Base-by-base conservation (phyloP, 495 filamentous ascomycete species). In the Articulospora tetracladia region DNA sequence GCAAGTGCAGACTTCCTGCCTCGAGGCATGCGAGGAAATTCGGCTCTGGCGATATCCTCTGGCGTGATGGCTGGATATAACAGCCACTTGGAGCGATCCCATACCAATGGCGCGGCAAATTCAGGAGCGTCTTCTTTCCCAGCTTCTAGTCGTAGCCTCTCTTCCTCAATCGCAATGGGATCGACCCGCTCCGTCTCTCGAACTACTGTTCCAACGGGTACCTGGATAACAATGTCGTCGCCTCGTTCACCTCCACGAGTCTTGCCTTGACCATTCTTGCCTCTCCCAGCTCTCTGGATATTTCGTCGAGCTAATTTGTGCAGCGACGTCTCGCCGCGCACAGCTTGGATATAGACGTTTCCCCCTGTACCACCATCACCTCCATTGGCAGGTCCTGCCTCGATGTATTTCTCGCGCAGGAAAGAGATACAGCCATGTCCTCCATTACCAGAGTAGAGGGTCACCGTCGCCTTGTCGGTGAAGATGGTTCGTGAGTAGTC, bases 371-470 rank as follows among this genome's bases (percentile, higher is more conserved):
- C 94, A 27, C 94, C 94, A 71, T 98, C 91, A 51, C 94, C 94
- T 50, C 94, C 95, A 72, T 98, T 97, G n/a, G 94, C 79, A n/a
- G 93, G 93, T 0, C 94, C 94, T 55, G 91, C 81, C 49, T 85
- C 80, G 23, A 97, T 78, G 71, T 84, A 98, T 59, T 92, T 92
- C 65, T 98, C 94, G 1, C 92, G 85, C 36, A 95, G 76, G 70
- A 95, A 98, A 0, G 94, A 93, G 53, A 97, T 88, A 69, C 94
- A 98, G 53, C 94, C 94, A 65, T 96, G 81, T 0, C 94, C 94
- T 17, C 94, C 94, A 24, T 78, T 65, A 4, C 94, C 94, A 8
- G 93, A 86, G 58, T 87, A 77, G 24, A 97, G 68, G 6, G 81
- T 88, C 8, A 97, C 70, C 32, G 83, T 80, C 56, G 92, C 92